Evolutionary conservation across 2,329 filamentous ascomycete genomes (phyloP).

Genomic region (Pezicula rhizophila): DNA sequence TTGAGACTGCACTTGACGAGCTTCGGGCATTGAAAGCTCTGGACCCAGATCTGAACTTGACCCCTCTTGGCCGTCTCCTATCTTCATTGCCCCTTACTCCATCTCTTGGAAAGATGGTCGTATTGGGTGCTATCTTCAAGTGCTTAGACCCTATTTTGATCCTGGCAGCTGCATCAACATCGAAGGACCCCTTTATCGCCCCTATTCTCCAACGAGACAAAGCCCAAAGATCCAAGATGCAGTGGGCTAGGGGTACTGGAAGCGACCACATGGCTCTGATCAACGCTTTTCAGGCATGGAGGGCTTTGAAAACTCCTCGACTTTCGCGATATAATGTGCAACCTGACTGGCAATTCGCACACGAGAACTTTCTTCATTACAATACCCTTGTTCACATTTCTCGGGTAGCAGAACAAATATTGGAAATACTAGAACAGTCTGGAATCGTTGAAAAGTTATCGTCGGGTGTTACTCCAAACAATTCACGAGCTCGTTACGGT

Average conservation of each 20-base stretch:
- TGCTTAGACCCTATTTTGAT: slow-evolving; percentile 83
- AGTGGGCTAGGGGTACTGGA: slow-evolving; percentile 51
- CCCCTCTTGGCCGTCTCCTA: slow-evolving; percentile 80
- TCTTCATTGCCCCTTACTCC: slow-evolving; percentile 87
- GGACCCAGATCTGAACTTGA: slow-evolving; percentile 69
- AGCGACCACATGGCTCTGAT: slow-evolving; percentile 41
- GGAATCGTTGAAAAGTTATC: not conserved
- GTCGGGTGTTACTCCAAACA: not conserved
- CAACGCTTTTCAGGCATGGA: slow-evolving; percentile 34
- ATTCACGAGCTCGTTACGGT: slow-evolving; percentile 22
- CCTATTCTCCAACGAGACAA: slow-evolving; percentile 73
- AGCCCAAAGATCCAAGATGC: slow-evolving; percentile 65
- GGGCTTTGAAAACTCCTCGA: slow-evolving; percentile 18
- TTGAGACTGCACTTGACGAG: slow-evolving; percentile 73
- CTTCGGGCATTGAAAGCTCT: slow-evolving; percentile 83
- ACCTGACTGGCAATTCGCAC: not conserved
- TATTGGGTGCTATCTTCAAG: slow-evolving; percentile 87
- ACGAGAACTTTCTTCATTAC: slow-evolving; percentile 25
- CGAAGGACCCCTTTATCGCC: slow-evolving; percentile 73
- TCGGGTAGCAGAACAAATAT: not conserved
- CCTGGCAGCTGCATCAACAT: slow-evolving; percentile 82
- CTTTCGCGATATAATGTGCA: slow-evolving; percentile 11
- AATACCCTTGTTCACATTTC: not conserved
- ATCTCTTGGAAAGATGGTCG: slow-evolving; percentile 84
- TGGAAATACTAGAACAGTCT: not conserved